Evolutionary conservation across 352 stramenopile genomes (phyloP).

Genomic region (Phytopythium montanum): DNA sequence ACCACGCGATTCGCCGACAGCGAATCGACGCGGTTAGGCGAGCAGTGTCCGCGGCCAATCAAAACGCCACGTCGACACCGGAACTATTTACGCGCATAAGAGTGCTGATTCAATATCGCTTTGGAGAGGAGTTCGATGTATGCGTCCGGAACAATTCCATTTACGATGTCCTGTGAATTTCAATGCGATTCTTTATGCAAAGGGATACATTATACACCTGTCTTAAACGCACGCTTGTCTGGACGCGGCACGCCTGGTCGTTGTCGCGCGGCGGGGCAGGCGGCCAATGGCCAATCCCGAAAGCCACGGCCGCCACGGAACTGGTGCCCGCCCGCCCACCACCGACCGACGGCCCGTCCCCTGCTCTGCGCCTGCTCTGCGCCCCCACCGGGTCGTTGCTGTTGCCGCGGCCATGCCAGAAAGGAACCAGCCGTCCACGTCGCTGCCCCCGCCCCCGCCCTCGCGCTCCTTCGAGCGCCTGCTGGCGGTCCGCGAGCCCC

Average conservation of each 20-base stretch:
- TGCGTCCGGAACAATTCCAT: background rate
- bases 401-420: constrained; percentile 1
- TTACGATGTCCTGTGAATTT: too few species aligned
- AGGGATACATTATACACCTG: too few species aligned
- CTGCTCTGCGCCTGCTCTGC: background rate
- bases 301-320: background rate
- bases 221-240: too few species aligned
- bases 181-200: too few species aligned
- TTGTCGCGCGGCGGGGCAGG: background rate
- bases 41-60: background rate
- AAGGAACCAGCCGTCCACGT: constrained; percentile 4
- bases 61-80: too few species aligned
- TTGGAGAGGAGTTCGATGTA: too few species aligned
- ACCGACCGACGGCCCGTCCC: background rate
- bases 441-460: constrained; percentile 15
- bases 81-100: too few species aligned
- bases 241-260: background rate
- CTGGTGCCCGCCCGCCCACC: background rate
- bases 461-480: constrained; percentile 16
- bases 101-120: too few species aligned
- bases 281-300: background rate
- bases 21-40: constrained; percentile 1
- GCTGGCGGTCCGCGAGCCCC: constrained; percentile 3
- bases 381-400: too few species aligned
- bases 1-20: too few species aligned